Evolutionary conservation across 2,329 filamentous ascomycete genomes (phyloP), one percentile per base, ranked within the genome.

Genomic region (Cladosporium oxysporum): DNA sequence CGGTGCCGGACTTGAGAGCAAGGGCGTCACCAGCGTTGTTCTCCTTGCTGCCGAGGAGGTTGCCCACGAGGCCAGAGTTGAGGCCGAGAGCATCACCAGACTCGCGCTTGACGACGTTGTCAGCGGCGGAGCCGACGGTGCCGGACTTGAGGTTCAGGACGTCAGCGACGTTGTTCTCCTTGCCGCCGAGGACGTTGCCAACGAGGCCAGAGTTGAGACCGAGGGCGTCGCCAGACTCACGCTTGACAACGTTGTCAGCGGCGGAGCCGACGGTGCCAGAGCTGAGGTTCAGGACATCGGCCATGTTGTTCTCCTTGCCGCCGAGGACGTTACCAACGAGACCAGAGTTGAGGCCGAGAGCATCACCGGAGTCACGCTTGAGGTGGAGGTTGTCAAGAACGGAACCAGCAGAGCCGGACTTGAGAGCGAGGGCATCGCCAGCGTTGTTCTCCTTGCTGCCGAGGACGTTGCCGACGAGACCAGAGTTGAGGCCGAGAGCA

Each of bases 401-500:
- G 5, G n/a, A 23, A 16, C 58, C 58, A 50, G 33, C 58, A n/a
- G 41, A 12, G 41, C 41, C 58, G 11, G 41, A 49, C 18, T 21
- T 23, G 7, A 61, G 58, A 50, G n/a, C 58, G 18, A 49, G 18
- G 8, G 33, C 55, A n/a, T 41, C 31, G 31, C 31, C 33, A 26
- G 29, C 21, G 31, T 58, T 31, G 28, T 29, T 58, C 55, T 37
- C n/a, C 26, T 37, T 31, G 31, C 12, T 14, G 55, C 31, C 31
- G 12, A 58, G 31, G n/a, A 35, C 55, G 31, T 35, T 37, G 11
- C 55, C 55, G 12, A 58, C 55, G 28, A 41, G n/a, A 16, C 55
- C 55, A 58, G 55, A 58, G 55, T 58, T 37, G 16, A 58, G 55
- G 14, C 55, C 55, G n/a, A 58, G 55, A 26, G 21, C 35, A 6